Conservation (phyloP, 73 alveolate species). For the Tetrahymena elliotti region DNA sequence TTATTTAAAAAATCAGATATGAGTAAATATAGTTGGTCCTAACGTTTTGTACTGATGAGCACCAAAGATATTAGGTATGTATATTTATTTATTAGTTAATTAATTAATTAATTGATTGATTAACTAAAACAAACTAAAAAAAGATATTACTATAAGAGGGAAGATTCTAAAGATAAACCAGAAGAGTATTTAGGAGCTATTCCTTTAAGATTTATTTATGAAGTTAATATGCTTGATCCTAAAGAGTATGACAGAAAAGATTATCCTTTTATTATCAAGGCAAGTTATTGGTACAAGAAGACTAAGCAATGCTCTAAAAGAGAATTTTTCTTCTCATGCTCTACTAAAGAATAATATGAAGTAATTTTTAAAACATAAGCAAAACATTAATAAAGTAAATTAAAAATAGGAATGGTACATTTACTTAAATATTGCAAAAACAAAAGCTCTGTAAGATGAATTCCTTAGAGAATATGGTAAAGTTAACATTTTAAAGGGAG, state of each 20-base stretch:
- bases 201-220: not conserved
- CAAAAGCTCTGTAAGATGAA: constrained; percentile 19
- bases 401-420: constrained; percentile 18
- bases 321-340: constrained; percentile 1
- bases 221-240: not conserved
- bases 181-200: not conserved
- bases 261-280: not conserved
- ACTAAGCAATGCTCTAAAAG: constrained; percentile 2
- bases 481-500: not conserved
- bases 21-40: not conserved
- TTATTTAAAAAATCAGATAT: constrained; percentile 27
- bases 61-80: not conserved
- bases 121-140: not conserved
- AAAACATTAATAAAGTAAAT: not conserved
- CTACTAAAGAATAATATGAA: constrained; percentile 11
- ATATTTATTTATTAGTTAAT: not conserved
- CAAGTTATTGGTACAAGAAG: constrained; percentile 12
- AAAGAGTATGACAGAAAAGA: not conserved
- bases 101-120: not conserved
- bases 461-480: constrained; percentile 24
- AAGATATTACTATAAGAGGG: not conserved
- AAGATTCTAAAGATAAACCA: not conserved
- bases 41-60: constrained; percentile 18
- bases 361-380: not conserved
- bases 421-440: constrained; percentile 25